Evolutionary conservation across 139 green algal species (phyloP).

Genomic region (Coccomyxa sp.): DNA sequence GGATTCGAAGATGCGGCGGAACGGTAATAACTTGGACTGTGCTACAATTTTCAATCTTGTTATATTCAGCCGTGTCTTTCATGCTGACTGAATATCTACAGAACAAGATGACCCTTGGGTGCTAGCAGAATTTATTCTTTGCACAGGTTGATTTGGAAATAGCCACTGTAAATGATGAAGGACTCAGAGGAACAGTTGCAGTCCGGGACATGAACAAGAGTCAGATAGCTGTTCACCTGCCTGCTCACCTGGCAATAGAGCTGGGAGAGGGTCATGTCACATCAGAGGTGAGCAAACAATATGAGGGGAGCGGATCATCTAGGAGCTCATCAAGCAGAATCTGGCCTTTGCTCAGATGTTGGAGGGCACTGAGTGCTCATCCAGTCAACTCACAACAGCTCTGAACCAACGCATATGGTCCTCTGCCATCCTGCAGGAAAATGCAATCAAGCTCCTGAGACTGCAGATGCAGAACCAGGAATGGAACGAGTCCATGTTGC

Average conservation of each 20-base stretch:
- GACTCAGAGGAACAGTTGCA: not conserved
- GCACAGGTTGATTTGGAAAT: slow-evolving; percentile 1
- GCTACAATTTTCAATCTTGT: not conserved
- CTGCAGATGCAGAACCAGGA: not conserved
- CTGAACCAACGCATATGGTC: not conserved
- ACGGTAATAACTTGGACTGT: not conserved
- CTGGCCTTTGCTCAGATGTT: not conserved
- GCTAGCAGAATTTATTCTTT: not conserved
- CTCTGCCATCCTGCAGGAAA: not conserved
- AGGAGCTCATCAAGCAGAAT: not conserved
- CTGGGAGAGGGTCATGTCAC: not conserved
- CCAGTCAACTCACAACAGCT: not conserved
- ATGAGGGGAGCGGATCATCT: not conserved
- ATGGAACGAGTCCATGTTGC: not conserved
- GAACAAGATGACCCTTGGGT: not conserved
- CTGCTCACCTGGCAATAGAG: not conserved
- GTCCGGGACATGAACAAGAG: not conserved
- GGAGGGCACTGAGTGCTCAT: not conserved
- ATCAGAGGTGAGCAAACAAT: not conserved
- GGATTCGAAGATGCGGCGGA: not conserved
- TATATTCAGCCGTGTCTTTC: not conserved
- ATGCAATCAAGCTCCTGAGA: not conserved
- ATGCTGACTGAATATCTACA: not conserved
- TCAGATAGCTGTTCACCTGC: not conserved
- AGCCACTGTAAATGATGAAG: not conserved